Conservation (phyloP, 441 rosid species). For the Biscutella auriculata region DNA sequence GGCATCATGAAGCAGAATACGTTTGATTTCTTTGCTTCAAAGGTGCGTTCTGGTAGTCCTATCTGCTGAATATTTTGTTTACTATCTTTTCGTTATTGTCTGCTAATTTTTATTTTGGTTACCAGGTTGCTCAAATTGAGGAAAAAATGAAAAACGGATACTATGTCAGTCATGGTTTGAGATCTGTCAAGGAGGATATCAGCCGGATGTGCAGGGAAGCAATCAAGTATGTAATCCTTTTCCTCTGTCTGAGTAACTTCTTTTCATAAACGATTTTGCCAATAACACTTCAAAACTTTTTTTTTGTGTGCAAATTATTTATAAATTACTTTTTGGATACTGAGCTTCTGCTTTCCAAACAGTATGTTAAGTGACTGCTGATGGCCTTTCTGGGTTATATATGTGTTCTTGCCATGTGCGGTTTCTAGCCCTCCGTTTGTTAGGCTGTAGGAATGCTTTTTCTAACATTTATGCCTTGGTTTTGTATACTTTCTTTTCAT, state of each 20-base stretch:
- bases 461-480: background rate
- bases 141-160: slow-evolving; percentile 77
- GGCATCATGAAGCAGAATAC: slow-evolving; percentile 94
- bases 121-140: slow-evolving; percentile 86
- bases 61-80: background rate
- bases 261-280: background rate
- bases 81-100: background rate
- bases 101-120: slow-evolving; percentile 13
- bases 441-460: slow-evolving; percentile 6
- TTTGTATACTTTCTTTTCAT: background rate
- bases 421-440: background rate
- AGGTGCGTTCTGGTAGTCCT: slow-evolving; percentile 40
- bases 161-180: slow-evolving; percentile 75
- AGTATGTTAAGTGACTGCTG: slow-evolving; percentile 5
- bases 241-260: slow-evolving; percentile 2
- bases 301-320: background rate
- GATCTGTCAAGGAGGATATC: slow-evolving; percentile 87
- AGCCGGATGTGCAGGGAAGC: slow-evolving; percentile 99
- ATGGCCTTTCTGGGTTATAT: background rate
- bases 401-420: background rate
- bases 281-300: background rate
- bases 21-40: slow-evolving; percentile 70
- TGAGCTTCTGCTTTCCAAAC: slow-evolving; percentile 7
- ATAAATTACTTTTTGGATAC: background rate
- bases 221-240: slow-evolving; percentile 54